phyloP scores from a whole-genome alignment of 495 filamentous ascomycete species.

The Diplogelasinospora grovesii region DNA sequence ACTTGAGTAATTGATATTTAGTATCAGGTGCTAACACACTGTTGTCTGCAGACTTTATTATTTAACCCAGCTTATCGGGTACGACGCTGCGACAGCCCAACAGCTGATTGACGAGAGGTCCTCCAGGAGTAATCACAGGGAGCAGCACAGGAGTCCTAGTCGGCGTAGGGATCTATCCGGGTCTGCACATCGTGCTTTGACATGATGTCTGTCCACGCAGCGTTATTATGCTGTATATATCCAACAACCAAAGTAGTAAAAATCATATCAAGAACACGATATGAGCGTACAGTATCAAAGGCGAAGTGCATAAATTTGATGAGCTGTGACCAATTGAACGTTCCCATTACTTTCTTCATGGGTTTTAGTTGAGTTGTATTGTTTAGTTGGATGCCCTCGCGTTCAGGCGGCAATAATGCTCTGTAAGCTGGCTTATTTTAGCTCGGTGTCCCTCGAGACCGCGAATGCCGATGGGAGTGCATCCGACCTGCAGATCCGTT shows the following conservation, averaged over 20 bases:
- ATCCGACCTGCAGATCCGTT: no score
- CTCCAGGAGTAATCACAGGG: conserved; percentile 13
- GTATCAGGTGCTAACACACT: conserved; percentile 12
- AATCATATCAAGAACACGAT: not conserved
- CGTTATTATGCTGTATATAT: no score
- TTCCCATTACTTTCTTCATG: no score
- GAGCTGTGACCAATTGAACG: no score
- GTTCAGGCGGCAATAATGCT: no score
- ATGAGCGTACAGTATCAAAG: not conserved
- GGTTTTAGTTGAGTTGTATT: no score
- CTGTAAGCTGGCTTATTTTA: no score
- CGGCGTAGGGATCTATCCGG: conserved; percentile 20
- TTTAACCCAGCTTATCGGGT: conserved; percentile 39
- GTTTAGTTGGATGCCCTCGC: no score
- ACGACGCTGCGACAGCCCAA: conserved; percentile 35
- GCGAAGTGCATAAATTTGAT: not conserved
- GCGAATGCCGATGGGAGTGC: no score
- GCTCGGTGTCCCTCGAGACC: no score
- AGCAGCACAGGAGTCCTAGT: conserved; percentile 25
- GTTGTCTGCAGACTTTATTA: conserved; percentile 30
- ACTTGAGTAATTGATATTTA: not conserved
- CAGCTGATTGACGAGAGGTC: conserved; percentile 30
- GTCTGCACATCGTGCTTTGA: no score
- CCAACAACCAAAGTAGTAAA: not conserved
- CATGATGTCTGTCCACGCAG: no score